Evolutionary conservation across 768 basidiomycete genomes (phyloP).

Genomic region (Rhizopogon roseolus): DNA sequence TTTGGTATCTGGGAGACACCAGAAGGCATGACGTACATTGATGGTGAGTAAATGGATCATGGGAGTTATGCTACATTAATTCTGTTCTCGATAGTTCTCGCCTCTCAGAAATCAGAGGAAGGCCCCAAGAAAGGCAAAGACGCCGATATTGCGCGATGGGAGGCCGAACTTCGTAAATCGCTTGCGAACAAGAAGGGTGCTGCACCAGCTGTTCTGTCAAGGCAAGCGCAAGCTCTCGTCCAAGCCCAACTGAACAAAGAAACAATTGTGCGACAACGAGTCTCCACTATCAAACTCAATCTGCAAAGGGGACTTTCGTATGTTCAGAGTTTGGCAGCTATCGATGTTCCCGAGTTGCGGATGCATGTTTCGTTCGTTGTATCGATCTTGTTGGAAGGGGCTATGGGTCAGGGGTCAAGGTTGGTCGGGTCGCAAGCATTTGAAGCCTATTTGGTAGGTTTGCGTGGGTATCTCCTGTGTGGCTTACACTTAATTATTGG

Average conservation of each 20-base stretch:
- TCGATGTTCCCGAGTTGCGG: conserved; percentile 47
- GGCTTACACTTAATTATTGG: not conserved
- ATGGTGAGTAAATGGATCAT: conserved; percentile 45
- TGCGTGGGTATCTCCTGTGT: not conserved
- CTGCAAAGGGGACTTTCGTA: conserved; percentile 67
- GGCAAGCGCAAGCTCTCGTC: conserved; percentile 81
- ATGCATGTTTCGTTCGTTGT: conserved; percentile 55
- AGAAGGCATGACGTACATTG: conserved; percentile 73
- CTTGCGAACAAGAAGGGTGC: conserved; percentile 77
- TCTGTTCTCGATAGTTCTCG: conserved; percentile 46
- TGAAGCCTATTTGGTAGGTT: conserved; percentile 72
- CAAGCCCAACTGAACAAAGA: conserved; percentile 84
- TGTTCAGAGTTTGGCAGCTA: conserved; percentile 58
- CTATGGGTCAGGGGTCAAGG: conserved; percentile 51
- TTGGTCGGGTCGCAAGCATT: conserved; percentile 65
- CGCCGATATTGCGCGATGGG: conserved; percentile 91
- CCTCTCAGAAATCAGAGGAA: conserved; percentile 49
- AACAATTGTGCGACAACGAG: conserved; percentile 54
- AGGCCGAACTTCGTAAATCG: conserved; percentile 84
- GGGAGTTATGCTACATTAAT: not conserved
- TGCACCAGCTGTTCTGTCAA: conserved; percentile 53
- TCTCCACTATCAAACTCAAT: conserved; percentile 46
- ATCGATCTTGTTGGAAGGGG: conserved; percentile 58
- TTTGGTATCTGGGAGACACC: conserved; percentile 84
- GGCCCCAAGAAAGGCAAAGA: conserved; percentile 74